These are phyloP conservation scores for Polyrhizophydium stewartii DNA, from an alignment of 371 early-diverging fungal genomes.

Conservation along the genomic window DNA sequence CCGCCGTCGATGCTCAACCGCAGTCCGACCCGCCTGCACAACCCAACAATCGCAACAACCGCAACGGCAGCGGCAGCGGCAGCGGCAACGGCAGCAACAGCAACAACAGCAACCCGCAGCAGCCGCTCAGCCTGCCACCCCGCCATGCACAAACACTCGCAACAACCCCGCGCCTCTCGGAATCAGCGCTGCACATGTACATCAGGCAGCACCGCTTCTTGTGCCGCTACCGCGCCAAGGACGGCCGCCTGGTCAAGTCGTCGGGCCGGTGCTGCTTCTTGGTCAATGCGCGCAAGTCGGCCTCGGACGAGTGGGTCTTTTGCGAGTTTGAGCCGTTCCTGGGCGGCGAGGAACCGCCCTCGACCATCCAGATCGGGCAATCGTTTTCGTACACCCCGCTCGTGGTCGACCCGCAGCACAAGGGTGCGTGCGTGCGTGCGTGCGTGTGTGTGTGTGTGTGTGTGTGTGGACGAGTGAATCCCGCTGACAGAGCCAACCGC, in stretches of 20 bases:
- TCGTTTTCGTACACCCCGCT: constrained; percentile 54
- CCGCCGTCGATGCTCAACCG: too few species aligned
- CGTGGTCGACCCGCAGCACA: constrained; percentile 65
- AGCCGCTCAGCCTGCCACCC: too few species aligned
- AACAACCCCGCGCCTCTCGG: too few species aligned
- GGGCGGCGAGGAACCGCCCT: constrained; percentile 41
- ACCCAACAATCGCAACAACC: too few species aligned
- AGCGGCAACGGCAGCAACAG: too few species aligned
- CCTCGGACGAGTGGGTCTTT: constrained; percentile 52
- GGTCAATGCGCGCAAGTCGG: constrained; percentile 58
- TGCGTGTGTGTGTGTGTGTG: not conserved
- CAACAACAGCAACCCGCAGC: too few species aligned
- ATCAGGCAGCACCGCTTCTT: constrained; percentile 60
- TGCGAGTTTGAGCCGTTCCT: constrained; percentile 59
- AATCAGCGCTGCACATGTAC: constrained; percentile 56
- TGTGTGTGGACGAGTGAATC: not conserved
- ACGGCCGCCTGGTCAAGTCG: constrained; percentile 62
- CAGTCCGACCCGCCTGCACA: too few species aligned
- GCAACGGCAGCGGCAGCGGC: too few species aligned
- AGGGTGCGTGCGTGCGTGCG: constrained; percentile 23
- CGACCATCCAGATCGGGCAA: constrained; percentile 49
- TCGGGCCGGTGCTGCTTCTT: constrained; percentile 69
- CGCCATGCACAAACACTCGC: too few species aligned
- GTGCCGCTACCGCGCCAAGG: constrained; percentile 57
- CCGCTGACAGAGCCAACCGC: not conserved